Evolutionary conservation across 2,329 filamentous ascomycete genomes (phyloP).

Genomic region (Pseudofabraea citricarpa): DNA sequence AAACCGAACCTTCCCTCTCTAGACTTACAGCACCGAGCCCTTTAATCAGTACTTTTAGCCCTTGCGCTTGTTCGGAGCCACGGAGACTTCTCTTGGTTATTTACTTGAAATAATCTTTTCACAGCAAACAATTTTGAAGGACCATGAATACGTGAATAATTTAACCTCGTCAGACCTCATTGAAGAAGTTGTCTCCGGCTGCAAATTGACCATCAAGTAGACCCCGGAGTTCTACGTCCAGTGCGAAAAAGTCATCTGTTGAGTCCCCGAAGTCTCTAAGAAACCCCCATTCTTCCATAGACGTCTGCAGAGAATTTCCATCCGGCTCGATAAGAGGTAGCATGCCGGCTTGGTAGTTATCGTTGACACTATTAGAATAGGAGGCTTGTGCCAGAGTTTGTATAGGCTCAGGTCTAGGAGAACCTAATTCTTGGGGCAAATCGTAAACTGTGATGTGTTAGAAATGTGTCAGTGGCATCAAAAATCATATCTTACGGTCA

Average conservation of each 20-base stretch:
- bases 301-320: neutral
- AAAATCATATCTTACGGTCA: slow-evolving; percentile 18
- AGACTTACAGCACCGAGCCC: too few relatives aligned
- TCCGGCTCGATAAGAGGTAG: neutral
- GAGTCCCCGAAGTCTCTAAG: slow-evolving; percentile 24
- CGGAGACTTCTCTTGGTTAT: too few relatives aligned
- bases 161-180: too few relatives aligned
- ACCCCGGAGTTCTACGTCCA: slow-evolving; percentile 23
- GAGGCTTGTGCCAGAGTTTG: slow-evolving; percentile 1
- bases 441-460: slow-evolving; percentile 13
- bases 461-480: neutral
- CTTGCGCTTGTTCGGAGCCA: too few relatives aligned
- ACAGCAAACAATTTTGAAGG: too few relatives aligned
- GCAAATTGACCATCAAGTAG: slow-evolving; percentile 16
- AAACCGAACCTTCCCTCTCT: too few relatives aligned
- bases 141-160: too few relatives aligned
- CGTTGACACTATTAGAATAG: neutral
- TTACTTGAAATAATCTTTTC: too few relatives aligned
- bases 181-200: neutral
- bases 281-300: slow-evolving; percentile 23
- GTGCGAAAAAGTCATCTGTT: slow-evolving; percentile 24
- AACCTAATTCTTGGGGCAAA: slow-evolving; percentile 12
- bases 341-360: slow-evolving; percentile 1
- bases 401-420: slow-evolving; percentile 2
- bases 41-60: too few relatives aligned